Evolutionary conservation across 2,329 filamentous ascomycete genomes (phyloP).

Genomic region (Monilinia laxa): DNA sequence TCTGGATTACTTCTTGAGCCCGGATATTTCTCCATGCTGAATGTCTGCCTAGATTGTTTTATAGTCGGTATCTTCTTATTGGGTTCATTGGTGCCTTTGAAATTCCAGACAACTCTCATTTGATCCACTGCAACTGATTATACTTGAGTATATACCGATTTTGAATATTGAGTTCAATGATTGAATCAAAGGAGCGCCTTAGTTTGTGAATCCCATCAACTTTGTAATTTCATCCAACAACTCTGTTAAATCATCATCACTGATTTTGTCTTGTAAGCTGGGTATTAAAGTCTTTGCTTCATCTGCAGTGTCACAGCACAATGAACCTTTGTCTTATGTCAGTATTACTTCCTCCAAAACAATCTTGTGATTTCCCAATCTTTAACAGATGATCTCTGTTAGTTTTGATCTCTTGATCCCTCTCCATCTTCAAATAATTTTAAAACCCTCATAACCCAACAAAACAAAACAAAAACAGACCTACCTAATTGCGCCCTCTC

Average conservation of each 20-base stretch:
- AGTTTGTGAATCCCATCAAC: constrained; percentile 47
- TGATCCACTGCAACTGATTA: not conserved
- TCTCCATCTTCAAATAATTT: no score
- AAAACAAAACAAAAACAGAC: constrained; percentile 35
- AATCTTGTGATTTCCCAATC: not conserved
- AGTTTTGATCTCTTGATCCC: no score
- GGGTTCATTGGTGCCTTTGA: not conserved
- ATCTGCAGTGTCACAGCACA: constrained; percentile 89
- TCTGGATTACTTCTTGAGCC: not conserved
- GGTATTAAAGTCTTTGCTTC: constrained; percentile 97
- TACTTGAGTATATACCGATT: constrained; percentile 4
- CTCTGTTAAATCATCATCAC: constrained; percentile 82
- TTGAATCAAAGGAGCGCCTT: not conserved
- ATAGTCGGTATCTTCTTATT: not conserved
- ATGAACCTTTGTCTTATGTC: constrained; percentile 57
- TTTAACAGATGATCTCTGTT: not conserved
- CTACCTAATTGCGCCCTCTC: constrained; percentile 89
- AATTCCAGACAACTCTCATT: not conserved
- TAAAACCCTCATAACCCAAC: not conserved
- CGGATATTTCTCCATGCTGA: not conserved
- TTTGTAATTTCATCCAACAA: constrained; percentile 89
- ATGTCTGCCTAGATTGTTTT: not conserved
- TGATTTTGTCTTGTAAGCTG: constrained; percentile 83
- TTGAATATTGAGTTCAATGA: not conserved
- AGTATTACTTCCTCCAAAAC: not conserved